These are phyloP conservation scores for Groenewaldozyma sp. DNA, from an alignment of 1,139 yeast species.

Conservation along the genomic window DNA sequence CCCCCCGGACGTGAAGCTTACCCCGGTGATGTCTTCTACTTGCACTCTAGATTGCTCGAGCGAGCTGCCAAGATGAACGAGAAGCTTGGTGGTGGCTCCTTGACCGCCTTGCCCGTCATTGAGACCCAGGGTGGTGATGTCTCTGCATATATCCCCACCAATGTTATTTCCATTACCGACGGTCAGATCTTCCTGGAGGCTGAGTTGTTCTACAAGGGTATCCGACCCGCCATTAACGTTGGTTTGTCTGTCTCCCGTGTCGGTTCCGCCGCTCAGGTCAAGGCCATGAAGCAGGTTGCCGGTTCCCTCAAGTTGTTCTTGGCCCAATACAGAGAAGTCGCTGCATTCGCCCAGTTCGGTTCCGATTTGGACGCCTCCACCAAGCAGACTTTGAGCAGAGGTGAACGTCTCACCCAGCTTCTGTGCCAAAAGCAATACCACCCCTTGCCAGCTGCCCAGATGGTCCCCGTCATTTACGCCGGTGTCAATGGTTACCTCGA, in stretches of 20 bases:
- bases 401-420: conserved; percentile 99
- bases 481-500: conserved; percentile 98
- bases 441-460: conserved; percentile 98
- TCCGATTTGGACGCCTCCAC: conserved; percentile 99
- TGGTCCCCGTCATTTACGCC: conserved; percentile 97
- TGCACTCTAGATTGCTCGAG: conserved; percentile 91
- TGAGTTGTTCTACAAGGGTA: conserved; percentile 99
- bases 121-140: conserved; percentile 99
- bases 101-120: conserved; percentile 92
- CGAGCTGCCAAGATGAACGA: conserved; percentile 97
- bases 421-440: conserved; percentile 96
- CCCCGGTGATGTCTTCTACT: conserved; percentile 97
- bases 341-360: conserved; percentile 99
- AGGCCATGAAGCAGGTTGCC: conserved; percentile 99
- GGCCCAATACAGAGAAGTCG: conserved; percentile 99
- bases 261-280: conserved; percentile 99
- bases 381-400: conserved; percentile 98
- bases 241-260: conserved; percentile 99
- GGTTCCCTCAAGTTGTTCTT: conserved; percentile 99
- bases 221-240: conserved; percentile 99
- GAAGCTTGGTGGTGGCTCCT: conserved; percentile 83
- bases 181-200: conserved; percentile 99
- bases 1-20: conserved; percentile 97
- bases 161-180: conserved; percentile 94
- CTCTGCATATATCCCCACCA: conserved; percentile 95